Conservation (phyloP, 139 green algal genomes). For the Coelastrella sp. region DNA sequence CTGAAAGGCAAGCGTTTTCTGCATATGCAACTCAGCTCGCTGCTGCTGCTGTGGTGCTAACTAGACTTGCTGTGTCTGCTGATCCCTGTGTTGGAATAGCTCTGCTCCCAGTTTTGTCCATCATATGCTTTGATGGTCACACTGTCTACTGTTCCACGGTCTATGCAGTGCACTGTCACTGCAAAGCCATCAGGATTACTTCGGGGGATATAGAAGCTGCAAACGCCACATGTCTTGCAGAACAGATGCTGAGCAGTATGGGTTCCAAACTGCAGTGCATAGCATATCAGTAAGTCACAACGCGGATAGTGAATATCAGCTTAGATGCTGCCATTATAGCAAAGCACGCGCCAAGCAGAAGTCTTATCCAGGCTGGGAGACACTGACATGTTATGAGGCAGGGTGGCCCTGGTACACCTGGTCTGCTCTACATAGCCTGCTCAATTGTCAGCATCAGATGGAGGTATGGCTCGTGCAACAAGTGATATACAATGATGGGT, state of each 20-base stretch:
- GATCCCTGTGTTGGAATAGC: constrained; percentile 35
- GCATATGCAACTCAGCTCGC: not conserved
- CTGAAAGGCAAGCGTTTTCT: not conserved
- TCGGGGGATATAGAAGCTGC: constrained; percentile 40
- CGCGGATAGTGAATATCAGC: too few relatives aligned
- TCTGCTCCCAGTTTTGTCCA: constrained; percentile 41
- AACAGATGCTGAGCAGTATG: constrained; percentile 60
- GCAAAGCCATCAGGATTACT: constrained; percentile 35
- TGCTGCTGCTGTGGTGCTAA: not conserved
- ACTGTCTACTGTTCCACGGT: constrained; percentile 33
- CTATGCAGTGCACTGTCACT: constrained; percentile 44
- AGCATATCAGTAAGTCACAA: not conserved
- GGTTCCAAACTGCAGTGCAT: constrained; percentile 57
- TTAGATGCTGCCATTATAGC: too few relatives aligned
- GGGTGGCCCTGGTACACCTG: too few relatives aligned
- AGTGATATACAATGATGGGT: too few relatives aligned
- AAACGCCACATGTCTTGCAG: constrained; percentile 53
- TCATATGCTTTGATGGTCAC: constrained; percentile 8
- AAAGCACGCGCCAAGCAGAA: too few relatives aligned
- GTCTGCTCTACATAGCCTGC: too few relatives aligned
- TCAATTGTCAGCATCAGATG: too few relatives aligned
- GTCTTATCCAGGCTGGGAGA: too few relatives aligned
- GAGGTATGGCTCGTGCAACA: too few relatives aligned
- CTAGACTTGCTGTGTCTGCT: not conserved
- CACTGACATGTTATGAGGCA: too few relatives aligned